phyloP scores from a whole-genome alignment of 2,329 filamentous ascomycete species.

The Periconia macrospinosa region DNA sequence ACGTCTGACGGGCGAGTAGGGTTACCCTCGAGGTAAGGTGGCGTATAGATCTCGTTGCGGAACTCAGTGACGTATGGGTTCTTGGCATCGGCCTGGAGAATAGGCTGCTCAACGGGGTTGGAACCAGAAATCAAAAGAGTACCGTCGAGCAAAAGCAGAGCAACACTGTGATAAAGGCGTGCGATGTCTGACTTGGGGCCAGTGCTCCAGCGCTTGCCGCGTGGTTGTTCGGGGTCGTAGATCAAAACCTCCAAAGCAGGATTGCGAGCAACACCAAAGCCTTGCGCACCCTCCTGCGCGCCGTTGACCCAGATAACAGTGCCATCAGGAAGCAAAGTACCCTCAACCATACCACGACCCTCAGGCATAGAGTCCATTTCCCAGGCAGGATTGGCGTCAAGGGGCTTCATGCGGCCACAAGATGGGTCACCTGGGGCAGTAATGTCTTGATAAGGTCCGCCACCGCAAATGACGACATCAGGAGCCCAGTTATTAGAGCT shows the following conservation, averaged over 20 bases:
- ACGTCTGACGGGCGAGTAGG: conserved; percentile 56
- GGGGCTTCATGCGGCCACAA: conserved; percentile 59
- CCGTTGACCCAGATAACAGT: conserved; percentile 66
- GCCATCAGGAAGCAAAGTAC: conserved; percentile 61
- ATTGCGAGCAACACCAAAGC: conserved; percentile 59
- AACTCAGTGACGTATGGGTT: conserved; percentile 62
- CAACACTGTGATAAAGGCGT: conserved; percentile 62
- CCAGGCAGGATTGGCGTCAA: conserved; percentile 54
- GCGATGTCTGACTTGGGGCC: conserved; percentile 49
- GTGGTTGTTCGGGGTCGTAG: conserved; percentile 58
- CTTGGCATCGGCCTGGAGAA: conserved; percentile 48
- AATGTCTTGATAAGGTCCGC: conserved; percentile 62
- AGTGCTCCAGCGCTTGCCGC: conserved; percentile 55
- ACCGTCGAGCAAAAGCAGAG: conserved; percentile 61
- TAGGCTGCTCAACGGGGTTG: conserved; percentile 62
- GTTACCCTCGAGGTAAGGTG: conserved; percentile 60
- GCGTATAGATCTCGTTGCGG: conserved; percentile 63
- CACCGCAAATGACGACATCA: conserved; percentile 61
- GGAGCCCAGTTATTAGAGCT: conserved; percentile 56
- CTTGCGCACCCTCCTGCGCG: conserved; percentile 60
- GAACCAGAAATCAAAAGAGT: conserved; percentile 62
- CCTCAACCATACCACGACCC: conserved; percentile 63
- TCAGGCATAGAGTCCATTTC: conserved; percentile 62
- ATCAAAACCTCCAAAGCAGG: conserved; percentile 60
- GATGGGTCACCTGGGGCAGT: conserved; percentile 61